Percentiles rank a stretch among this genome's conserved stretches.
These are phyloP conservation scores for Aspergillus avenaceus DNA, from an alignment of 495 filamentous ascomycete species.

Conservation along the genomic window DNA sequence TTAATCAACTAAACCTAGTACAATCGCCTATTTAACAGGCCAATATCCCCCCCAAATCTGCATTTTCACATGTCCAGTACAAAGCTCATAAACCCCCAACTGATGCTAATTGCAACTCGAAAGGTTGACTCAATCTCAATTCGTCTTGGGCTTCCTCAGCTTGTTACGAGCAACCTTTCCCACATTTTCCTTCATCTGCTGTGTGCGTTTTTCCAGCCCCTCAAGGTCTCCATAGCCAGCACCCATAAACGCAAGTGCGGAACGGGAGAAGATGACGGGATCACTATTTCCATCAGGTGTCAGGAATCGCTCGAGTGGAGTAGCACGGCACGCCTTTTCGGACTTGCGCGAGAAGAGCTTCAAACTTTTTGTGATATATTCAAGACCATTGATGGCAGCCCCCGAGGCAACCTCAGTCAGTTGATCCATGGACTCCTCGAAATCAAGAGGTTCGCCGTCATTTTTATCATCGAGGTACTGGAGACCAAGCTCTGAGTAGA, in stretches of 20 bases:
- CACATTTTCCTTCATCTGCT: constrained; percentile 8
- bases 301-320: constrained; percentile 22
- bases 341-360: constrained; percentile 13
- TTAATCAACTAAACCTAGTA: too few species aligned
- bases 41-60: too few species aligned
- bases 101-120: too few species aligned
- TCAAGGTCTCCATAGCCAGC: constrained; percentile 15
- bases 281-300: constrained; percentile 18
- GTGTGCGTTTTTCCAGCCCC: constrained; percentile 7
- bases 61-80: too few species aligned
- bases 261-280: constrained; percentile 11
- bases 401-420: not conserved
- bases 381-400: not conserved
- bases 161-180: not conserved
- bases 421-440: constrained; percentile 6
- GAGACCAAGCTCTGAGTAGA: constrained; percentile 4
- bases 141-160: not conserved
- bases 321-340: constrained; percentile 5
- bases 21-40: too few species aligned
- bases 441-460: not conserved
- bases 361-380: not conserved
- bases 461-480: not conserved
- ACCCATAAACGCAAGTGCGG: constrained; percentile 10
- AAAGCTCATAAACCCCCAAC: too few species aligned
- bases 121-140: not conserved